Evolutionary conservation across 2,329 filamentous ascomycete species (phyloP).

Genomic region (Pseudogymnoascus sp.): DNA sequence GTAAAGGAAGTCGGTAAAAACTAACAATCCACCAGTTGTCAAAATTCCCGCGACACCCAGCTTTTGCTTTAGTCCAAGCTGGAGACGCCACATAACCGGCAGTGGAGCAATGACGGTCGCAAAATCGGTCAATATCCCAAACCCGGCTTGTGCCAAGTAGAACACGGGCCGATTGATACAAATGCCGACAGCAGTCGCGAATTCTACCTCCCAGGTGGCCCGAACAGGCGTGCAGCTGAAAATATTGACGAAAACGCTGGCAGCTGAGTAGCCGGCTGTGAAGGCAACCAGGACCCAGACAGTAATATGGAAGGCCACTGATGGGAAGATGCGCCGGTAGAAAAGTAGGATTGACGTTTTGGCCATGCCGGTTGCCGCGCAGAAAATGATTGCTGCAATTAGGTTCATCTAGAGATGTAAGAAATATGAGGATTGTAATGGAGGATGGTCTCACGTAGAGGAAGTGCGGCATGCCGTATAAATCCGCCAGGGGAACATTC

Average conservation of each 20-base stretch:
- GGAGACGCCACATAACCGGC: constrained; percentile 36
- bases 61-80: constrained; percentile 35
- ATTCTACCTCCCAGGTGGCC: constrained; percentile 21
- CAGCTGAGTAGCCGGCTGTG: constrained; percentile 19
- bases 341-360: constrained; percentile 24
- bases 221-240: constrained; percentile 23
- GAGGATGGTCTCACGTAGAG: neutral
- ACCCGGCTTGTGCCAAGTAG: constrained; percentile 23
- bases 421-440: constrained; percentile 8
- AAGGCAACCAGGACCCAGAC: constrained; percentile 21
- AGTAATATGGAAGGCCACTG: constrained; percentile 16
- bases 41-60: constrained; percentile 33
- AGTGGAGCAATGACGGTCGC: constrained; percentile 29
- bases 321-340: constrained; percentile 23
- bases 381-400: constrained; percentile 18
- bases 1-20: constrained; percentile 23
- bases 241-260: constrained; percentile 21
- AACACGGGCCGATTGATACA: constrained; percentile 23
- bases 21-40: neutral
- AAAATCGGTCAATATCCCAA: constrained; percentile 23
- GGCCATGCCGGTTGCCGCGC: constrained; percentile 18
- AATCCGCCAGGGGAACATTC: constrained; percentile 15
- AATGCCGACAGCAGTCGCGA: constrained; percentile 15
- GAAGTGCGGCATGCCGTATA: constrained; percentile 10
- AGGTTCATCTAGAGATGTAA: constrained; percentile 14